phyloP scores from a whole-genome alignment of 2,329 filamentous ascomycete genomes.

The Juglanconis juglandina region DNA sequence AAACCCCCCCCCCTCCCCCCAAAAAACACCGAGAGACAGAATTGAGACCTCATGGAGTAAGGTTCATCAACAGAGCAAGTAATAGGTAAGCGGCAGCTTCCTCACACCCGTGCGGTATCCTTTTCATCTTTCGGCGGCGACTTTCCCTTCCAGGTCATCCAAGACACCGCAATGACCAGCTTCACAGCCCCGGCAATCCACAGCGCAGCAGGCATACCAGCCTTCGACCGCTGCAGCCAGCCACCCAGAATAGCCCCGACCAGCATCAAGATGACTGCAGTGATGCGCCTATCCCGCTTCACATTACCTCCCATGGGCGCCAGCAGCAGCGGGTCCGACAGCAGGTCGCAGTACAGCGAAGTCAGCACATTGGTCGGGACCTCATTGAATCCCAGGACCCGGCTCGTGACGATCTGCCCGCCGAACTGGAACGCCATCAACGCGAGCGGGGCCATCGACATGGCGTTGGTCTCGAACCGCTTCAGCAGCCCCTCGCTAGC shows the following conservation, averaged over 20 bases:
- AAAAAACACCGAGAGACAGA: too few species aligned
- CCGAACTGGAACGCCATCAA: slow-evolving; percentile 54
- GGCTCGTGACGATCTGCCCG: slow-evolving; percentile 52
- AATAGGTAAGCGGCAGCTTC: not conserved
- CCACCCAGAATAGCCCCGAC: slow-evolving; percentile 44
- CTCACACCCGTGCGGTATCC: not conserved
- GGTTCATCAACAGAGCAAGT: not conserved
- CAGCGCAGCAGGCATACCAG: slow-evolving; percentile 39
- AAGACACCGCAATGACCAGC: slow-evolving; percentile 33
- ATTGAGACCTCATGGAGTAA: not conserved
- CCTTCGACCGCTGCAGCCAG: slow-evolving; percentile 42
- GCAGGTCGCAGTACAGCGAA: slow-evolving; percentile 50
- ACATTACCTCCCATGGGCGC: slow-evolving; percentile 40
- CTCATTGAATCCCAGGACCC: slow-evolving; percentile 50
- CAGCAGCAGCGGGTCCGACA: slow-evolving; percentile 49
- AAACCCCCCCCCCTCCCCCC: too few species aligned
- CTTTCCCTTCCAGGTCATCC: slow-evolving; percentile 22
- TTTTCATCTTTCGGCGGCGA: not conserved
- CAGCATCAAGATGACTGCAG: slow-evolving; percentile 42
- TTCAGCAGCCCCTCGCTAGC: slow-evolving; percentile 29
- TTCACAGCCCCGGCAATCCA: slow-evolving; percentile 47
- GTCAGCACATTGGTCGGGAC: slow-evolving; percentile 56
- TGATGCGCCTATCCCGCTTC: slow-evolving; percentile 47
- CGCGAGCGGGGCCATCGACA: slow-evolving; percentile 34
- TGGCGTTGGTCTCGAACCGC: slow-evolving; percentile 33